A percentile compares a stretch with the other conserved stretches of the same genome.
phyloP scores from a whole-genome alignment of 2,329 filamentous ascomycete genomes.

The Incumbomyces delicatus region DNA sequence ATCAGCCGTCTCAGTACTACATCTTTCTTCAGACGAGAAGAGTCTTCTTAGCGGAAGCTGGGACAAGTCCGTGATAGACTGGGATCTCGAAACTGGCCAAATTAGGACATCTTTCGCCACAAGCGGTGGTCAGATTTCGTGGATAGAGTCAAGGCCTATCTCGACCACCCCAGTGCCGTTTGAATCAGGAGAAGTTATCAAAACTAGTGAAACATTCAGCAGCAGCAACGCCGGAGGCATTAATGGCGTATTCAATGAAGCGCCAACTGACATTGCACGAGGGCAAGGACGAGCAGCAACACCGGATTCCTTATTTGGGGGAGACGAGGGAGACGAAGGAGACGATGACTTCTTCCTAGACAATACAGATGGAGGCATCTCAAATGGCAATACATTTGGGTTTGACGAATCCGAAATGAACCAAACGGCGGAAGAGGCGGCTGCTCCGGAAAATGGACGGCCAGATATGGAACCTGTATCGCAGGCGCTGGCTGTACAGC shows the following conservation, averaged over 20 bases:
- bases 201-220: slow-evolving; percentile 58
- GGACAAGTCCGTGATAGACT: slow-evolving; percentile 91
- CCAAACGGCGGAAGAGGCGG: slow-evolving; percentile 45
- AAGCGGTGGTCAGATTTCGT: slow-evolving; percentile 73
- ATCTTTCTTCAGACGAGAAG: slow-evolving; percentile 71
- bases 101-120: slow-evolving; percentile 66
- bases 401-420: slow-evolving; percentile 82
- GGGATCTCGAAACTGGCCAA: slow-evolving; percentile 84
- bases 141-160: slow-evolving; percentile 73
- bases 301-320: slow-evolving; percentile 72
- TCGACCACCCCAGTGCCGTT: slow-evolving; percentile 66
- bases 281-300: slow-evolving; percentile 56
- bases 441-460: slow-evolving; percentile 13
- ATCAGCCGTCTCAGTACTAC: slow-evolving; percentile 82
- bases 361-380: slow-evolving; percentile 47
- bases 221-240: slow-evolving; percentile 62
- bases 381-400: slow-evolving; percentile 51
- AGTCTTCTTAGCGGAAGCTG: slow-evolving; percentile 86
- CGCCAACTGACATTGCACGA: slow-evolving; percentile 23
- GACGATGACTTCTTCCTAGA: slow-evolving; percentile 84
- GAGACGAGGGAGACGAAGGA: slow-evolving; percentile 58
- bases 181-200: slow-evolving; percentile 50
- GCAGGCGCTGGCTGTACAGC: not conserved
- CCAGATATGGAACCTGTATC: slow-evolving; percentile 6
- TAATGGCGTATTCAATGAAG: slow-evolving; percentile 30